Conservation (phyloP, 169 alveolate species). For the Cryptosporidium tyzzeri region DNA sequence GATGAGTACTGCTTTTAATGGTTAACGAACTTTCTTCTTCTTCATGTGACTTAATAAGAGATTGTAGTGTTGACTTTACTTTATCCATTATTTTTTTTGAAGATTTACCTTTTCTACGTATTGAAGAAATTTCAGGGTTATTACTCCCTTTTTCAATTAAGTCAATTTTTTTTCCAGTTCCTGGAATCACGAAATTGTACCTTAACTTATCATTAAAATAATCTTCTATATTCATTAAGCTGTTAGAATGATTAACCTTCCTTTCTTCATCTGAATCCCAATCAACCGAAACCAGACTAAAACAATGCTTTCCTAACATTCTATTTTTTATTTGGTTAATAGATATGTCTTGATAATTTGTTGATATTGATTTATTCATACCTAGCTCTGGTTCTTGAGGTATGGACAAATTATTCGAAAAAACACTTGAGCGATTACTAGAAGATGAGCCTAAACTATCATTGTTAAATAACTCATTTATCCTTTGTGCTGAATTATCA, state of each 20-base stretch:
- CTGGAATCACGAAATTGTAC: slow-evolving; percentile 7
- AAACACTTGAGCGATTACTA: slow-evolving; percentile 24
- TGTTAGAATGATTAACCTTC: neutral
- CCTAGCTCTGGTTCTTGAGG: slow-evolving; percentile 65
- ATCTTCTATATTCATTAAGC: slow-evolving; percentile 25
- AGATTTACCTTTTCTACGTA: slow-evolving; percentile 3
- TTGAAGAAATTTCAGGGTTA: slow-evolving; percentile 1
- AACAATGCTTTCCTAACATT: slow-evolving; percentile 36
- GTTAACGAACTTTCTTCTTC: slow-evolving; percentile 6
- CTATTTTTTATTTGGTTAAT: slow-evolving; percentile 52
- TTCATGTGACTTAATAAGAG: slow-evolving; percentile 21
- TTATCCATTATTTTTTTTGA: slow-evolving; percentile 36
- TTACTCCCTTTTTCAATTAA: slow-evolving; percentile 17
- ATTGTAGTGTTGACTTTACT: slow-evolving; percentile 20
- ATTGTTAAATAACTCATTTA: slow-evolving; percentile 12
- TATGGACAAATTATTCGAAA: slow-evolving; percentile 29
- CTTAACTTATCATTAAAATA: neutral
- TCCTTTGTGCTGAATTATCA: slow-evolving; percentile 12
- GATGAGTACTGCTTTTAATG: neutral
- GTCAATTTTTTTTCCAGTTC: slow-evolving; percentile 2
- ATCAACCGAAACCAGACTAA: slow-evolving; percentile 10
- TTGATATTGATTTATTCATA: slow-evolving; percentile 17
- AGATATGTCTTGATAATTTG: slow-evolving; percentile 43
- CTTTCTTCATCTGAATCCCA: slow-evolving; percentile 12
- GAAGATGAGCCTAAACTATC: slow-evolving; percentile 13